Conservation (phyloP, 495 filamentous ascomycete genomes). For the Hypoxylon lenormandii region DNA sequence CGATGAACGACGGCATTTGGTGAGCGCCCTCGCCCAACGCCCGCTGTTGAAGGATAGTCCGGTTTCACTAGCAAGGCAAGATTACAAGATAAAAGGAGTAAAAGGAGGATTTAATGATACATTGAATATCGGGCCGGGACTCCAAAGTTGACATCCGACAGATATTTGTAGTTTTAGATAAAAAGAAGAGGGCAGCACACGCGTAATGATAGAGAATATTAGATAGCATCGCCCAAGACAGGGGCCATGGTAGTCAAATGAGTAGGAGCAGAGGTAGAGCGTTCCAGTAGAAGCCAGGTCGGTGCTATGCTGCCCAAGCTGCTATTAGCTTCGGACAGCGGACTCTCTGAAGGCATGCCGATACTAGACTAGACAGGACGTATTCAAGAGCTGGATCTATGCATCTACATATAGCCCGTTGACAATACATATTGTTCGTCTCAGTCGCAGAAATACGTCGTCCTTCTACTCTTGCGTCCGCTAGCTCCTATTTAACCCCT, state of each 20-base stretch:
- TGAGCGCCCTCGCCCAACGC: background rate
- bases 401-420: background rate
- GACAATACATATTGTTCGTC: no score
- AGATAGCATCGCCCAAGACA: no score
- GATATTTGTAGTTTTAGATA: background rate
- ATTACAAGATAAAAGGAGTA: background rate
- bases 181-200: background rate
- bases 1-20: background rate
- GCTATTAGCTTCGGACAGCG: no score
- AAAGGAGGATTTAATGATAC: background rate
- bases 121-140: background rate
- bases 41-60: background rate
- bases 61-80: background rate
- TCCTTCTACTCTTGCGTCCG: background rate
- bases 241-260: no score
- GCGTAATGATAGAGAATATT: background rate
- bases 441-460: background rate
- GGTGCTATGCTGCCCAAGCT: no score
- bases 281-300: no score
- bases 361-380: background rate
- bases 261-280: no score
- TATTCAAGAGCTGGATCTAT: conserved; percentile 5
- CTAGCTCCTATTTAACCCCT: background rate
- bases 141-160: background rate
- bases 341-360: no score